Evolutionary conservation across 768 basidiomycete species (phyloP).

Genomic region (Tylopilus felleus): DNA sequence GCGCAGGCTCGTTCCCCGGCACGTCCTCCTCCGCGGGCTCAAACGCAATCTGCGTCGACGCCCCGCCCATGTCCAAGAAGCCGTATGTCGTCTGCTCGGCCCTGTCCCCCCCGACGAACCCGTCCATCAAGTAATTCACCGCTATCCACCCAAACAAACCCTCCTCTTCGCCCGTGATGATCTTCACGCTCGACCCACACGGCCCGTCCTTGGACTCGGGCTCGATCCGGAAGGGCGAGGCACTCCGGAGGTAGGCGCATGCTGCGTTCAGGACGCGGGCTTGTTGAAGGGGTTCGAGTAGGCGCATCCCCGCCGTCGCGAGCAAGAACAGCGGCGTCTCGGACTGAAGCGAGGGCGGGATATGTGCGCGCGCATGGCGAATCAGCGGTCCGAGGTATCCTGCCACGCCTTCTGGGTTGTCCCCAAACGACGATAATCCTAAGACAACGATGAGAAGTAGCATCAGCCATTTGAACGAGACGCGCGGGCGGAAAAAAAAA

Average conservation of each 20-base stretch:
- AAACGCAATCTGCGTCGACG: constrained; percentile 98
- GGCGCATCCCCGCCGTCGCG: constrained; percentile 97
- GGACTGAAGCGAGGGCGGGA: constrained; percentile 82
- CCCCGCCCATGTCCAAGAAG: constrained; percentile 99
- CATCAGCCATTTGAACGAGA: background rate
- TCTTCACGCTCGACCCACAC: constrained; percentile 88
- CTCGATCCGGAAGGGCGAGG: constrained; percentile 80
- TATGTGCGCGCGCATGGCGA: constrained; percentile 72
- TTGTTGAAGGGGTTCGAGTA: constrained; percentile 68
- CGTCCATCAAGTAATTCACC: constrained; percentile 98
- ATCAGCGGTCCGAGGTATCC: constrained; percentile 80
- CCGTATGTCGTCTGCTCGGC: constrained; percentile 83
- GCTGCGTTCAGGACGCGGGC: constrained; percentile 68
- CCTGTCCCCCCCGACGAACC: constrained; percentile 54
- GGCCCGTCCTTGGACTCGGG: constrained; percentile 63
- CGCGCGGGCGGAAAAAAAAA: background rate
- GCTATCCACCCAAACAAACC: constrained; percentile 99
- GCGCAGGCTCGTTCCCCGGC: constrained; percentile 45
- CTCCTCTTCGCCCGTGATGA: constrained; percentile 98
- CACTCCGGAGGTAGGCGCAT: constrained; percentile 69
- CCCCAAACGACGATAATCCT: constrained; percentile 87
- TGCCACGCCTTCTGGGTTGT: constrained; percentile 65
- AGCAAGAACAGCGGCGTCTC: constrained; percentile 91
- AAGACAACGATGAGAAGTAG: background rate
- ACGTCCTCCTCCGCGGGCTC: constrained; percentile 70